Base-by-base conservation (phyloP, 768 basidiomycete genomes). In the Chalciporus chontae region DNA sequence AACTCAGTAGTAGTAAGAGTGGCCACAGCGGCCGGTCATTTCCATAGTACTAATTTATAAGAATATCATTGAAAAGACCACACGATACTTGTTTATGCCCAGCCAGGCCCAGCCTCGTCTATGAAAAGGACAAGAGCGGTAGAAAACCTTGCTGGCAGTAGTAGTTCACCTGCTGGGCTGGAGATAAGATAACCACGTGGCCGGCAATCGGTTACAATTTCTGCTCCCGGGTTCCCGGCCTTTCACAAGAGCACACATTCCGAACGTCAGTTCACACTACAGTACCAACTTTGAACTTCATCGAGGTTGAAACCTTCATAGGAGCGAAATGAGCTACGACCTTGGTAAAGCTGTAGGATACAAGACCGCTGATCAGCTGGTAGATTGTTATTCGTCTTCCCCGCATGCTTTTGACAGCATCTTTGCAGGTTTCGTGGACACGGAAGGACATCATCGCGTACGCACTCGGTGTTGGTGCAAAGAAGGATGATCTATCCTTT, bases 371-470 rank as follows among this genome's bases (percentile, higher is more conserved):
- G 73, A 81, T 47, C 74, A 75, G 50, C 77, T 80, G 29, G 87
- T 90, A 56, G 24, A 46, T 76, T 70, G 5, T 24, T 34, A 8
- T 32, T 10, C 4, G 9, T 40, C 32, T 31, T 40, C 4, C 47
- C n/a, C 27, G 15, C 21, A 7, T 8, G 21, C 13, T 9, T 18
- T 47, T 8, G 17, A 42, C 4, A 47, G 18, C 17, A 11, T 21
- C 26, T 18, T 15, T 23, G 3, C 40, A 91, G 88, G 90, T 90
- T 21, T 68, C 79, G 1, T 94, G 91, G 91, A 90, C 87, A 63
- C 83, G 84, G 69, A 80, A 90, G 44, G 91, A 94, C 68, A 70
- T 92, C 15, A 70, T 94, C 51, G 77, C 81, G 2, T 94, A 92
- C 56, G 86, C 88, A 11, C 72, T 83, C 21, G 89, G 88, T 13